phyloP scores from a whole-genome alignment of 139 green algal genomes.

The Picochlorum sp. region DNA sequence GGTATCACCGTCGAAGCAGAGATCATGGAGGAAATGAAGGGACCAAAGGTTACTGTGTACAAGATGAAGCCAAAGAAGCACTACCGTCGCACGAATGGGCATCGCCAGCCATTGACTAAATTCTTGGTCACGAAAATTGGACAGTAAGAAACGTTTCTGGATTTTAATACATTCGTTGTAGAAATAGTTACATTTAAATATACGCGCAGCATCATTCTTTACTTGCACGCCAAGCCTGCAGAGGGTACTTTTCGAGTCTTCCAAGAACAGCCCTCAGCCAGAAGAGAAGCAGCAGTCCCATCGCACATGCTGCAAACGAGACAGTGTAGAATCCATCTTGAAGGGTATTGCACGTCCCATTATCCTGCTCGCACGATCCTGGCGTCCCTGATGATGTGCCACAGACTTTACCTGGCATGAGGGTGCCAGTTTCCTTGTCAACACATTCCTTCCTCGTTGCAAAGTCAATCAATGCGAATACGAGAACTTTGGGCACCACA shows the following conservation, averaged over 20 bases:
- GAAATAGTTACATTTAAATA: conserved; percentile 1
- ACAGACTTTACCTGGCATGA: not conserved
- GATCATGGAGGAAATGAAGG: conserved; percentile 82
- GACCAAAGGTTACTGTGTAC: conserved; percentile 82
- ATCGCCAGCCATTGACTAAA: conserved; percentile 78
- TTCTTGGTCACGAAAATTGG: conserved; percentile 85
- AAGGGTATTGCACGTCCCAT: conserved; percentile 34
- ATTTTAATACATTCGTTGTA: conserved; percentile 1
- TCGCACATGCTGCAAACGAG: conserved; percentile 28
- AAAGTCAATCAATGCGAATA: conserved; percentile 54
- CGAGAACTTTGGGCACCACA: conserved; percentile 58
- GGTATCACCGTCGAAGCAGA: conserved; percentile 73
- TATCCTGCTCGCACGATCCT: not conserved
- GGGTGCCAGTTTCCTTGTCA: not conserved
- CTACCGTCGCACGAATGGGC: conserved; percentile 60
- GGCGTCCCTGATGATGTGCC: not conserved
- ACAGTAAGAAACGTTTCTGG: not conserved
- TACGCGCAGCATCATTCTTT: not conserved
- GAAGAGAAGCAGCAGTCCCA: conserved; percentile 36
- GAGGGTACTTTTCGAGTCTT: conserved; percentile 37
- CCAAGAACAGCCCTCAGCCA: conserved; percentile 26
- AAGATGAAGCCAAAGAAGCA: conserved; percentile 96
- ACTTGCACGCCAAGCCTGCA: conserved; percentile 31
- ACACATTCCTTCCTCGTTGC: conserved; percentile 23
- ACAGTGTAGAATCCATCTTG: conserved; percentile 66